phyloP scores from a whole-genome alignment of 129 eudicot species.

The Chrysanthemum seticuspe region DNA sequence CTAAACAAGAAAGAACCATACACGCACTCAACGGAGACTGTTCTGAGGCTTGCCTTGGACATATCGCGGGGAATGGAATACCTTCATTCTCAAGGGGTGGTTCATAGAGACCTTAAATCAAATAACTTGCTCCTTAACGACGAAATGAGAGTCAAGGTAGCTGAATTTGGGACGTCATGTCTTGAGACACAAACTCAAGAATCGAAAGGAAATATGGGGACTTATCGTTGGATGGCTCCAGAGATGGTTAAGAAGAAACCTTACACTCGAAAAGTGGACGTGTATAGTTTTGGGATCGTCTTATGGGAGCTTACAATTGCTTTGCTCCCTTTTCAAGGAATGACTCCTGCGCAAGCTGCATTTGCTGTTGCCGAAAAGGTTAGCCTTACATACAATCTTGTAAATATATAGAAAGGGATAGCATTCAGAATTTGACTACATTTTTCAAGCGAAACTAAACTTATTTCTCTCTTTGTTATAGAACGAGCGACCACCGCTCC shows the following conservation, averaged over 20 bases:
- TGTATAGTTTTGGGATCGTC: conserved; percentile 94
- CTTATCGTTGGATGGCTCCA: conserved; percentile 99
- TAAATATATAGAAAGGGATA: background rate
- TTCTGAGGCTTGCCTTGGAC: conserved; percentile 87
- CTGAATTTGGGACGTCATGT: conserved; percentile 94
- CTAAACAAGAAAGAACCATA: conserved; percentile 98
- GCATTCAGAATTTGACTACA: no score
- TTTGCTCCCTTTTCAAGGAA: conserved; percentile 96
- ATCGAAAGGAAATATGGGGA: conserved; percentile 92
- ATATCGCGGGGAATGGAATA: conserved; percentile 97
- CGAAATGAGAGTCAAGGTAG: conserved; percentile 97
- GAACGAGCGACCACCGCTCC: conserved; percentile 91
- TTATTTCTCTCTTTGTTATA: conserved; percentile 4
- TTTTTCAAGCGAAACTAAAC: background rate
- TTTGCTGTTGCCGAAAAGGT: conserved; percentile 98
- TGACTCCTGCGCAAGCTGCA: conserved; percentile 99
- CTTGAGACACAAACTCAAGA: conserved; percentile 87
- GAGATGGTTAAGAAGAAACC: conserved; percentile 96
- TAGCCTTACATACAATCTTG: background rate
- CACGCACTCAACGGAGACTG: conserved; percentile 85
- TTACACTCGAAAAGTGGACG: conserved; percentile 90
- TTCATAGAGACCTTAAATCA: conserved; percentile 90
- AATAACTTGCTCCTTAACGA: conserved; percentile 84
- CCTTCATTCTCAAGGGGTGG: conserved; percentile 97
- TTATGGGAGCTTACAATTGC: conserved; percentile 97